phyloP scores from a whole-genome alignment of 169 alveolate species.

The Cryptosporidium sp. region DNA sequence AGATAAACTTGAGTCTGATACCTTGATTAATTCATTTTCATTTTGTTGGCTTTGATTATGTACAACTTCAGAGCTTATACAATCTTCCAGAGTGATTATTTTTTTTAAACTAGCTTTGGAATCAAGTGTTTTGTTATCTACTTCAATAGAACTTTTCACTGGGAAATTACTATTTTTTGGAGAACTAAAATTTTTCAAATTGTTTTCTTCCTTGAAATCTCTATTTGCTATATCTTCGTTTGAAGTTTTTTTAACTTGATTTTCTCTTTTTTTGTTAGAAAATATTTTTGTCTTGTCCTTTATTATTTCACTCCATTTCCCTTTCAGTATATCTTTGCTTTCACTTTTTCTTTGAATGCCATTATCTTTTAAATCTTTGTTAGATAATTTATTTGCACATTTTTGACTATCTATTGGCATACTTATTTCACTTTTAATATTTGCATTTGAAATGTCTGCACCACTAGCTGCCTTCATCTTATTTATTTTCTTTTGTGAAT shows the following conservation, averaged over 20 bases:
- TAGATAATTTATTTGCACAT: background rate
- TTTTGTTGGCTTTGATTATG: background rate
- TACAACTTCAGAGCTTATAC: background rate
- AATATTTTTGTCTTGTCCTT: background rate
- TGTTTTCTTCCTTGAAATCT: background rate
- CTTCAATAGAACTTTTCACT: background rate
- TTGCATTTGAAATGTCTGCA: background rate
- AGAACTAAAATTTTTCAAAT: background rate
- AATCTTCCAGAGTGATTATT: conserved; percentile 18
- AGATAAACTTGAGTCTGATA: background rate
- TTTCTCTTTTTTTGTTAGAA: background rate
- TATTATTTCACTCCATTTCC: conserved; percentile 5
- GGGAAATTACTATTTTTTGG: background rate
- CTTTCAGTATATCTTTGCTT: conserved; percentile 9
- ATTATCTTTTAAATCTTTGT: background rate
- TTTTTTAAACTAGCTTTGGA: conserved; percentile 23
- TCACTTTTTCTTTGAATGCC: background rate
- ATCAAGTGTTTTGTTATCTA: background rate
- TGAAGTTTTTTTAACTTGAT: conserved; percentile 6
- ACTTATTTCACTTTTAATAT: background rate
- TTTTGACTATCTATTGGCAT: background rate
- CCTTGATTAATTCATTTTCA: background rate
- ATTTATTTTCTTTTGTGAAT: background rate
- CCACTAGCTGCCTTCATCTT: background rate
- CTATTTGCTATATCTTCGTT: background rate